Base-by-base conservation (phyloP, 2,329 filamentous ascomycete species). In the Epichloe hybrida region DNA sequence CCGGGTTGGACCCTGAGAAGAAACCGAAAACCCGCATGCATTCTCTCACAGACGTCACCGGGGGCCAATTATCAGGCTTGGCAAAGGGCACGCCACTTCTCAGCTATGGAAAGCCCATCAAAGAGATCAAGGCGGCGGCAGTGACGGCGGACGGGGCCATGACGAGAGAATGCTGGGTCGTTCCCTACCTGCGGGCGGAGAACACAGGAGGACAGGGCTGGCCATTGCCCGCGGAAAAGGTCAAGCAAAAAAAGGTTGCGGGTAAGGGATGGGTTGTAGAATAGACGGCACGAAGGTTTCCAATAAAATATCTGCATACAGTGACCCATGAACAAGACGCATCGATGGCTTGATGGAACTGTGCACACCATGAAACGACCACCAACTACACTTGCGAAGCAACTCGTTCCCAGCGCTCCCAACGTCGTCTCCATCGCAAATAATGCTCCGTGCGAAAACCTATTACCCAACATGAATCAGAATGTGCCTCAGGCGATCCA, bases 61-160 rank as follows among this genome's bases (percentile, higher is more conserved):
- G 81, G 1, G 76, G 78, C 2, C 86, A 94, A 64, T 75, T 98
- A 5, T 80, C 86, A 4, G 81, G 80, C 1, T 72, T 97, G 50
- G 87, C 89, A 4, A 84, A 88, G 63, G 87, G 86, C 0, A 97
- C 93, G 12, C 87, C 89, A 46, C 70, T 98, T 50, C 66, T 97
- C 21, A 79, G 79, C 38, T 89, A 91, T 57, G 87, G 88, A 3
- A 97, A 97, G 71, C 91, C 93, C 1, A 83, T 96, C 62, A 93
- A 93, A 58, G 90, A 93, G 72, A 78, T 86, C 13, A 70, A 77
- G 56, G 62, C 69, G 47, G 15, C 44, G 4, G 66, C 68, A 40
- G 68, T 64, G 44, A 60, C 63, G 27, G 60, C 61, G 1, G 64
- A 68, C 15, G 66, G 64, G 1, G 63, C 62, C 23, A 70, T 63